Evolutionary conservation across 2,329 filamentous ascomycete genomes (phyloP), one percentile per base, ranked within the genome.

Genomic region (Cladosporium sp.): DNA sequence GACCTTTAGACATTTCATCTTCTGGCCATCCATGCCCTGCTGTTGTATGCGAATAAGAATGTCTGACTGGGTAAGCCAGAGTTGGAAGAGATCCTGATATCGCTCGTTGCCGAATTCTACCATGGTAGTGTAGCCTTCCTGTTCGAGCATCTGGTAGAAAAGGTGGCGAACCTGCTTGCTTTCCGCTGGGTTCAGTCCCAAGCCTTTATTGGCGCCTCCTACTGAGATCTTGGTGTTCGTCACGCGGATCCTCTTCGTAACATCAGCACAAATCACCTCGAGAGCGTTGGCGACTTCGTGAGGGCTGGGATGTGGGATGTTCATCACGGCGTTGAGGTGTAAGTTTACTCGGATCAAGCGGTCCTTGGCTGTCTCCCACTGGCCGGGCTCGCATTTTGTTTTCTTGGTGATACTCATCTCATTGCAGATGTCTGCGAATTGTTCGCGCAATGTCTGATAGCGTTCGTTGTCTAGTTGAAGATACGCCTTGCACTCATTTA

Each of bases 211-310:
- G 5, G 90, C 91, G 66, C 93, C 89, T 1, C 87, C 84, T 53
- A 94, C 85, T 0, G 87, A 89, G 84, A 94, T 88, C n/a, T 85
- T 82, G 36, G 82, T 84, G 58, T 88, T 85, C 65, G 87, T 75
- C 14, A 81, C 86, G 71, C 91, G 86, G 82, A 93, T 88, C 23
- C 90, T 83, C 78, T 95, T 95, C 1, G 91, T 93, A 32, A 94
- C 90, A 77, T 94, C 91, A 30, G 87, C 89, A 73, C 90, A 93
- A 26, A 96, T 88, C 54, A 92, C 85, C 74, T 96, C 91, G 5
- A 96, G 80, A 0, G 91, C 90, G 54, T 92, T 81, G 43, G 84
- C 84, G 74, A 89, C 91, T 49, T 83, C 81, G 51, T 90, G 87
- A 18, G 85, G 76, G 25, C 88, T 81, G 3, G 84, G 83, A 28